These are phyloP conservation scores for Lizonia empirigonia DNA, from an alignment of 2,329 filamentous ascomycete species.

Conservation along the genomic window DNA sequence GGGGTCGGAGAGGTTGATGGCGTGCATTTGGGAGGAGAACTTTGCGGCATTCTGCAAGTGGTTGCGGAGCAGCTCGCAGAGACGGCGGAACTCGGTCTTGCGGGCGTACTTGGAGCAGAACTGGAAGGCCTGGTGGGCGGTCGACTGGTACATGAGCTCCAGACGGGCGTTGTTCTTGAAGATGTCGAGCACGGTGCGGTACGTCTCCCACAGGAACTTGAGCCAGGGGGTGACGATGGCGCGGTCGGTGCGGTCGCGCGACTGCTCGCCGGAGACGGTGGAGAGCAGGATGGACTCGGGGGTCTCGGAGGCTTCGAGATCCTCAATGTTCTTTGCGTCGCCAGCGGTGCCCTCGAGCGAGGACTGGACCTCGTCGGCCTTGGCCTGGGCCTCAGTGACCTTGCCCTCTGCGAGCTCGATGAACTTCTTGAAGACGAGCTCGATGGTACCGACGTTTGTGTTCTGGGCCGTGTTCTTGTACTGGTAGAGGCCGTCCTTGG, in stretches of 20 bases:
- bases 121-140: conserved; percentile 96
- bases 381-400: conserved; percentile 92
- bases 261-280: conserved; percentile 97
- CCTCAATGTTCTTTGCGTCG: conserved; percentile 79
- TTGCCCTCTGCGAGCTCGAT: conserved; percentile 96
- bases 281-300: conserved; percentile 97
- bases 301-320: conserved; percentile 95
- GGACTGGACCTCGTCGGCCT: conserved; percentile 93
- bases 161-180: conserved; percentile 98
- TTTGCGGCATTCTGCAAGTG: conserved; percentile 99
- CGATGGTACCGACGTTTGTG: conserved; percentile 96
- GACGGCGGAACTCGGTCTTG: conserved; percentile 98
- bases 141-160: conserved; percentile 97
- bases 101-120: conserved; percentile 98
- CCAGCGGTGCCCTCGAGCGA: conserved; percentile 74
- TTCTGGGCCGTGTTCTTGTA: conserved; percentile 99
- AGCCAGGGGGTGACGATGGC: conserved; percentile 99
- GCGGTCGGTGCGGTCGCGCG: conserved; percentile 93
- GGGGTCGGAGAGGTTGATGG: conserved; percentile 97
- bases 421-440: conserved; percentile 91
- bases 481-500: conserved; percentile 98
- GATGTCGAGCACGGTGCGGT: conserved; percentile 97
- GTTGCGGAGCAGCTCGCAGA: conserved; percentile 97
- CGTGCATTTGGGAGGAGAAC: conserved; percentile 98
- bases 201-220: conserved; percentile 99